A percentile compares a stretch with the other conserved stretches of the same genome.
These are phyloP conservation scores for Mycena latifolia DNA, from an alignment of 768 basidiomycete species.

Conservation along the genomic window DNA sequence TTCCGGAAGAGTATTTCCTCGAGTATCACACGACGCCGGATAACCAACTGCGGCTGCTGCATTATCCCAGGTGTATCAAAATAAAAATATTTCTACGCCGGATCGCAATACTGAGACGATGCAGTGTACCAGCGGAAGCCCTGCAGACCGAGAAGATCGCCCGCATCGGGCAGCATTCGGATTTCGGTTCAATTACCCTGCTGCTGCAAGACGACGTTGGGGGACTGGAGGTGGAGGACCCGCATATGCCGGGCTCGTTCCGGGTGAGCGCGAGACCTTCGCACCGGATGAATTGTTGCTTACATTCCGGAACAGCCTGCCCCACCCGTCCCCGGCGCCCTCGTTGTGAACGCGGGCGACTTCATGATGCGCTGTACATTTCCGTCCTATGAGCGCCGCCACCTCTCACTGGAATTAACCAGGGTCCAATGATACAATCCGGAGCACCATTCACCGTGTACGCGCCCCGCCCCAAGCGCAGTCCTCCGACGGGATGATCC, in stretches of 20 bases:
- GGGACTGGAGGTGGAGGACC: constrained; percentile 74
- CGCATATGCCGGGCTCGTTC: constrained; percentile 57
- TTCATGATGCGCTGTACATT: constrained; percentile 61
- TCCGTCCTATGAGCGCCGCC: neutral
- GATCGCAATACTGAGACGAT: neutral
- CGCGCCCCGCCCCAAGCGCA: constrained; percentile 55
- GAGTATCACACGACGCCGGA: constrained; percentile 56
- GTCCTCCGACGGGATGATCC: no score
- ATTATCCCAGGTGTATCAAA: constrained; percentile 62
- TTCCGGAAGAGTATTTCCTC: constrained; percentile 60
- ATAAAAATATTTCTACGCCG: neutral
- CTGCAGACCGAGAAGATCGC: constrained; percentile 52
- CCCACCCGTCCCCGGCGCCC: constrained; percentile 56
- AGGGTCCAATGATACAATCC: constrained; percentile 63
- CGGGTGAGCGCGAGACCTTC: constrained; percentile 44
- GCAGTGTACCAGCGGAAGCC: no score
- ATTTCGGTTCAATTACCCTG: no score
- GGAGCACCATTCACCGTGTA: constrained; percentile 69
- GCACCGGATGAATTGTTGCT: no score
- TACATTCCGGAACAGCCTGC: constrained; percentile 45
- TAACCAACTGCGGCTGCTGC: constrained; percentile 69
- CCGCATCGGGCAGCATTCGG: no score
- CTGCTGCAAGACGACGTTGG: no score
- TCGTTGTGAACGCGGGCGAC: constrained; percentile 68
- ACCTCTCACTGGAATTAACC: neutral